Conservation (phyloP, 192 early-diverging fungal species). For the Backusella tarrabulga region DNA sequence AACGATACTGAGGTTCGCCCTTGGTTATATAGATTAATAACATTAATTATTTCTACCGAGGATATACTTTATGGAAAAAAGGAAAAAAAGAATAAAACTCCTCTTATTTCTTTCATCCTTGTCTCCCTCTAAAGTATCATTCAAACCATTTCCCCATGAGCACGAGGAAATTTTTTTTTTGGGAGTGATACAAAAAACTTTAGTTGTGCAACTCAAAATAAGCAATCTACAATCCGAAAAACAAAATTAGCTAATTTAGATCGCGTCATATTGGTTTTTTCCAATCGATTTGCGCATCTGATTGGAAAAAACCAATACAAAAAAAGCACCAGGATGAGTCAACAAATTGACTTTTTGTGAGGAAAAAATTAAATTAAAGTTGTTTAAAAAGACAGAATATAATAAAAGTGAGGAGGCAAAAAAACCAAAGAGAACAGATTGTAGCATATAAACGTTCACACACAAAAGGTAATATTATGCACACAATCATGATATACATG, state of each 20-base stretch:
- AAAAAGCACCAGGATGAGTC: background rate
- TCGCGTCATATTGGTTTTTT: no score
- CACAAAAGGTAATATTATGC: background rate
- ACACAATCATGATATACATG: background rate
- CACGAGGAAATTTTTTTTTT: background rate
- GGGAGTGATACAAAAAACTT: background rate
- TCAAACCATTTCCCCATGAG: background rate
- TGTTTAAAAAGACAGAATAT: background rate
- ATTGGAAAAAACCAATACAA: no score
- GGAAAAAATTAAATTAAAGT: background rate
- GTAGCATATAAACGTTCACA: background rate
- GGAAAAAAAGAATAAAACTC: background rate
- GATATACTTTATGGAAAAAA: no score
- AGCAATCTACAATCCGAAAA: background rate
- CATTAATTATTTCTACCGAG: no score
- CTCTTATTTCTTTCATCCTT: background rate
- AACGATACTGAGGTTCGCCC: background rate
- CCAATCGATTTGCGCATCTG: no score
- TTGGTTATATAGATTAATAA: no score
- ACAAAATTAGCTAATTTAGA: background rate
- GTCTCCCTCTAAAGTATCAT: no score
- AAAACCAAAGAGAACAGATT: background rate
- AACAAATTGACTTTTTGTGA: background rate
- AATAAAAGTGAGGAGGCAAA: background rate
- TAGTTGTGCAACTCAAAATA: background rate